Evolutionary conservation across 805 yeast genomes (phyloP).

Genomic region (Yarrowia sp.): DNA sequence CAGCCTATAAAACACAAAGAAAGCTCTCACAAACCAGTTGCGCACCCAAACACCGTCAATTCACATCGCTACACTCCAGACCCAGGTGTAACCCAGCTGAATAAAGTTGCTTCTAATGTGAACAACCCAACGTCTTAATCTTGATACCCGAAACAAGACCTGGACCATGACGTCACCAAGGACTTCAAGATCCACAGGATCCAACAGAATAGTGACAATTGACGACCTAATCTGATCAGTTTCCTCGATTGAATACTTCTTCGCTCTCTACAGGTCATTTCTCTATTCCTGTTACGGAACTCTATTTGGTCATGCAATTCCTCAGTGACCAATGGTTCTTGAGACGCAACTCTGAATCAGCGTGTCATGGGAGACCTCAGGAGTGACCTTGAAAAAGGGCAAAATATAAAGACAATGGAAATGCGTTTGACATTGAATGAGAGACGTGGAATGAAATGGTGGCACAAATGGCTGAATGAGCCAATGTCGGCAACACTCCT

Average conservation of each 20-base stretch:
- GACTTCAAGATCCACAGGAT: too few relatives aligned
- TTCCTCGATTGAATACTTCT: too few relatives aligned
- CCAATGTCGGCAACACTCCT: too few relatives aligned
- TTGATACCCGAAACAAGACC: not conserved
- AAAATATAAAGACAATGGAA: not conserved
- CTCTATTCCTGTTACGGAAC: not conserved
- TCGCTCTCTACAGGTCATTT: not conserved
- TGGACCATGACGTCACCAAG: too few relatives aligned
- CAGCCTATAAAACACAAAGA: too few relatives aligned
- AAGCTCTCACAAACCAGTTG: too few relatives aligned
- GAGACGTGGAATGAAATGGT: not conserved
- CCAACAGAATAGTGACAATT: too few relatives aligned
- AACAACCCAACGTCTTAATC: not conserved
- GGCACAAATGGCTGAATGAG: not conserved
- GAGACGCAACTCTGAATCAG: conserved; percentile 7
- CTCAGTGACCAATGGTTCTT: conserved; percentile 4
- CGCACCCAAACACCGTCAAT: too few relatives aligned
- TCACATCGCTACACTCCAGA: too few relatives aligned
- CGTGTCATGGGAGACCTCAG: not conserved
- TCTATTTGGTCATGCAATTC: not conserved
- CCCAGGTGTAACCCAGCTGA: not conserved
- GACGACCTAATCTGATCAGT: too few relatives aligned
- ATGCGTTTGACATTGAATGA: not conserved
- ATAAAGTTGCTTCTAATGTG: conserved; percentile 11
- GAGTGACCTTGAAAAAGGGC: not conserved